Percentiles rank a stretch among this genome's conserved stretches.
Evolutionary conservation across 352 stramenopile genomes (phyloP).

Genomic region (Phytophthora multivora): DNA sequence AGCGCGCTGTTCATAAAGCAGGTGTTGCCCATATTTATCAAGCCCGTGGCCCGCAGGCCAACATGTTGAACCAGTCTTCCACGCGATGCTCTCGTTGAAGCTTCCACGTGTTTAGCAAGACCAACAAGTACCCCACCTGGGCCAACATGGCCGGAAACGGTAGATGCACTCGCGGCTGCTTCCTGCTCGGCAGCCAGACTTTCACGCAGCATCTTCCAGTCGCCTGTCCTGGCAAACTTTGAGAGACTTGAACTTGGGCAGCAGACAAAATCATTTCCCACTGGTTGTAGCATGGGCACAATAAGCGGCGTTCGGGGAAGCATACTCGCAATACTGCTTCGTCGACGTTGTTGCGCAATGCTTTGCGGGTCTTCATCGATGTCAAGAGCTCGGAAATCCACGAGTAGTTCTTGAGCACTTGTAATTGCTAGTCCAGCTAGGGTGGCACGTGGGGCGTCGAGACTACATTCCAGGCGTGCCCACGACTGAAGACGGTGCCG

Average conservation of each 20-base stretch:
- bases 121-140: conserved; percentile 34
- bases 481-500: conserved; percentile 61
- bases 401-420: conserved; percentile 61
- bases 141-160: conserved; percentile 14
- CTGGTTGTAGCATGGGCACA: conserved; percentile 53
- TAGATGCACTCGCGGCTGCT: conserved; percentile 12
- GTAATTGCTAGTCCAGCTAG: conserved; percentile 49
- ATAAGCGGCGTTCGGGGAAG: conserved; percentile 33
- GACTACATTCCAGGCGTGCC: conserved; percentile 58
- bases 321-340: conserved; percentile 25
- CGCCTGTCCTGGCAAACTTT: conserved; percentile 40
- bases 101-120: conserved; percentile 38
- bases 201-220: conserved; percentile 39
- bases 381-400: conserved; percentile 63
- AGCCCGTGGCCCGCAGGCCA: conserved; percentile 61
- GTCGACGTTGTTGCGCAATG: conserved; percentile 27
- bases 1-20: conserved; percentile 91
- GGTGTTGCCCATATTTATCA: conserved; percentile 88
- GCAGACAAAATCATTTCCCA: conserved; percentile 69
- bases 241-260: conserved; percentile 34
- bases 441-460: conserved; percentile 46
- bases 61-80: conserved; percentile 39
- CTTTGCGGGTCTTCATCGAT: conserved; percentile 36
- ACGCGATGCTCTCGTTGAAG: conserved; percentile 29
- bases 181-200: conserved; percentile 36